Evolutionary conservation across 768 basidiomycete species (phyloP).

Genomic region (Lyophyllum shimeji): DNA sequence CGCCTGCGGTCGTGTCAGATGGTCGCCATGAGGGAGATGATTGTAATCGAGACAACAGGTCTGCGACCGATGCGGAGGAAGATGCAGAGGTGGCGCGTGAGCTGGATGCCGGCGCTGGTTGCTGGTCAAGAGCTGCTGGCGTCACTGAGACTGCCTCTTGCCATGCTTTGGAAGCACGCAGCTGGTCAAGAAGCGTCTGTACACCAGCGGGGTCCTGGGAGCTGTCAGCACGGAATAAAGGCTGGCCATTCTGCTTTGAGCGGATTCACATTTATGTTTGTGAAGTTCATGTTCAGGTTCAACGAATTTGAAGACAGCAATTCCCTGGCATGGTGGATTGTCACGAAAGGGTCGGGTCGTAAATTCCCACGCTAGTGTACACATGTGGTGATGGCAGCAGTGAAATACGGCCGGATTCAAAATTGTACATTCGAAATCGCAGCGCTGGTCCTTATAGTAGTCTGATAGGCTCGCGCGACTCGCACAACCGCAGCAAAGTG

Average conservation of each 20-base stretch:
- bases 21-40: constrained; percentile 23
- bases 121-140: not conserved
- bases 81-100: not conserved
- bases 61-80: constrained; percentile 46
- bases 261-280: constrained; percentile 56
- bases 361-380: no score
- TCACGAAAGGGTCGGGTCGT: no score
- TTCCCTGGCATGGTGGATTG: no score
- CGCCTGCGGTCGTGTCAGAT: not conserved
- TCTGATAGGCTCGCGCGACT: no score
- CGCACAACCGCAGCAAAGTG: no score
- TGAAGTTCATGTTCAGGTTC: constrained; percentile 38
- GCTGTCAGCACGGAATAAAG: constrained; percentile 8
- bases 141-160: constrained; percentile 36
- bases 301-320: no score
- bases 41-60: constrained; percentile 62
- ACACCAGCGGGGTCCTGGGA: constrained; percentile 64
- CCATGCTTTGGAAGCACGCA: constrained; percentile 71
- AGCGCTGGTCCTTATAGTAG: no score
- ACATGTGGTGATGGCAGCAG: no score
- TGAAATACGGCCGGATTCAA: no score
- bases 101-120: not conserved
- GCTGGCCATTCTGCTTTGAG: constrained; percentile 3
- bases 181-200: constrained; percentile 68
- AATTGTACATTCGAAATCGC: no score